Percentiles rank a stretch among this genome's conserved stretches.
These are phyloP conservation scores for Monilinia fructicola DNA, from an alignment of 2,329 filamentous ascomycete genomes.

Conservation along the genomic window DNA sequence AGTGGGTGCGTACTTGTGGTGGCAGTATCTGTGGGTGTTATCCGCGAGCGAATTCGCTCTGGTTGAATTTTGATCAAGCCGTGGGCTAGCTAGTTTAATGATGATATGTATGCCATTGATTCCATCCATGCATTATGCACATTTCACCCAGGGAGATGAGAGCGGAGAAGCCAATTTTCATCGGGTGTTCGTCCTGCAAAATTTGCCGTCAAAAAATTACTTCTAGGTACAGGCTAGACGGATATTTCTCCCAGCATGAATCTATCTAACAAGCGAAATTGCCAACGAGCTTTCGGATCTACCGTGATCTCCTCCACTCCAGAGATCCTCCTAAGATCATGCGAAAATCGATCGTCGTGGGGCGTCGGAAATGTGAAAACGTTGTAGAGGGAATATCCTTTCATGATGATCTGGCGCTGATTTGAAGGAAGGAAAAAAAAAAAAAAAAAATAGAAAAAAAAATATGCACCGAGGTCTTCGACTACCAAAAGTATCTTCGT, in stretches of 20 bases:
- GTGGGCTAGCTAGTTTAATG: constrained; percentile 7
- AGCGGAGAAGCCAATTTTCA: background rate
- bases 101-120: background rate
- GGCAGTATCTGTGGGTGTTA: constrained; percentile 65
- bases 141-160: background rate
- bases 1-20: constrained; percentile 70
- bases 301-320: background rate
- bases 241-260: constrained; percentile 7
- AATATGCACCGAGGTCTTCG: too few relatives aligned
- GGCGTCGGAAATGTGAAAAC: background rate
- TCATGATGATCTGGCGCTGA: background rate
- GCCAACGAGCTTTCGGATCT: background rate
- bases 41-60: constrained; percentile 63
- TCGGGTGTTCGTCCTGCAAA: background rate
- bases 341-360: constrained; percentile 7
- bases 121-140: background rate
- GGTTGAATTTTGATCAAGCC: constrained; percentile 31
- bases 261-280: constrained; percentile 19
- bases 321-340: constrained; percentile 14
- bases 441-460: too few relatives aligned
- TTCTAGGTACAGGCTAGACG: constrained; percentile 8
- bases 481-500: background rate
- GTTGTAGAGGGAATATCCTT: background rate
- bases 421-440: background rate
- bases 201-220: background rate